These are phyloP conservation scores for Boletus sp. DNA, from an alignment of 768 basidiomycete species.

Conservation along the genomic window DNA sequence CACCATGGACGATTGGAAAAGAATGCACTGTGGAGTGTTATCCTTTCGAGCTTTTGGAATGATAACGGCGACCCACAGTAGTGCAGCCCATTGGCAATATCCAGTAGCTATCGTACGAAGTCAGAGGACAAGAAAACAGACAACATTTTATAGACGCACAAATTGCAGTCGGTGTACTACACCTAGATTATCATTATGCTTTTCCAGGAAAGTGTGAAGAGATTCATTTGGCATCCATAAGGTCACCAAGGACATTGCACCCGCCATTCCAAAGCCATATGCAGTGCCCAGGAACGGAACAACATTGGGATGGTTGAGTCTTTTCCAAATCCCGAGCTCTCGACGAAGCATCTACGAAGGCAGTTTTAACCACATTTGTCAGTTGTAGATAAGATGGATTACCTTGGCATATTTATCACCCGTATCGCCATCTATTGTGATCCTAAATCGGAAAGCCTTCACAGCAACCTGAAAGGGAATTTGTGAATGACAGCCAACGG, in stretches of 20 bases:
- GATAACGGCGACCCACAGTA: conserved; percentile 1
- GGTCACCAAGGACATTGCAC: background rate
- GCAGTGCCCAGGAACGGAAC: conserved; percentile 10
- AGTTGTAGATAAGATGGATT: background rate
- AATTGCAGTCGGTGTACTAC: background rate
- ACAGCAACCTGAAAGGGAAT: conserved; percentile 21
- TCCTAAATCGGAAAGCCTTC: conserved; percentile 15
- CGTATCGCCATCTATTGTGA: background rate
- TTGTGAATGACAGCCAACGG: background rate
- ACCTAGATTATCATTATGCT: background rate
- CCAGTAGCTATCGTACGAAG: conserved; percentile 8
- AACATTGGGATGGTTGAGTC: conserved; percentile 1
- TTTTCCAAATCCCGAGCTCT: conserved; percentile 7
- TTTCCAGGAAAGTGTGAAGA: background rate
- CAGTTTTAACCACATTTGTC: background rate
- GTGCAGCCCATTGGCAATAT: conserved; percentile 10
- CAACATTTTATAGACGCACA: conserved; percentile 17
- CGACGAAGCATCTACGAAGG: background rate
- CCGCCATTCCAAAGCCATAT: background rate
- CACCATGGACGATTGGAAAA: background rate
- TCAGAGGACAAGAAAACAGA: conserved; percentile 17
- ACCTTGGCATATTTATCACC: background rate
- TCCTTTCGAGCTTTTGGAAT: background rate
- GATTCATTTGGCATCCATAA: background rate
- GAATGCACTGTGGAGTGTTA: background rate